Evolutionary conservation across 306 rosid genomes (phyloP).

Genomic region (Rubus parviflorus): DNA sequence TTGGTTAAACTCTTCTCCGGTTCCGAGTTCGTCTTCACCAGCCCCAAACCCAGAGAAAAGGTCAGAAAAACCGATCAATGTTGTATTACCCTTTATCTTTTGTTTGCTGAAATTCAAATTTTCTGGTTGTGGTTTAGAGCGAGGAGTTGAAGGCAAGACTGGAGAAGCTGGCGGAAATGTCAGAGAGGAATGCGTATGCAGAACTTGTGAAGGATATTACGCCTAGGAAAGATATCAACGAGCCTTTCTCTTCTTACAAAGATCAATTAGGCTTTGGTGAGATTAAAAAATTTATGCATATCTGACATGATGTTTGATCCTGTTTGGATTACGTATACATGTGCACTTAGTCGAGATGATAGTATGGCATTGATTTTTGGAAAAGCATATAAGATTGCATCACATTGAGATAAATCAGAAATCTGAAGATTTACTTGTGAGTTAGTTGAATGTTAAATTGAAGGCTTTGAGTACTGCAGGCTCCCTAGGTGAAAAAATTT

Average conservation of each 20-base stretch:
- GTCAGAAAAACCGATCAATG: constrained; percentile 21
- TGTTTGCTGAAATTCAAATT: too few species aligned
- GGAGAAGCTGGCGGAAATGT: constrained; percentile 58
- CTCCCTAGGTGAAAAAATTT: too few species aligned
- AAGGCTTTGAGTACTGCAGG: too few species aligned
- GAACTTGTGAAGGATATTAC: constrained; percentile 84
- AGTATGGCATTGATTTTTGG: not conserved
- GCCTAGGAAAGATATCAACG: constrained; percentile 42
- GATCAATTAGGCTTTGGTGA: constrained; percentile 78
- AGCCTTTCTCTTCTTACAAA: constrained; percentile 91
- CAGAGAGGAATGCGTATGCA: constrained; percentile 81
- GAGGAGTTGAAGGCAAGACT: constrained; percentile 81
- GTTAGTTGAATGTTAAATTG: too few species aligned
- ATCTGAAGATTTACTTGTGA: too few species aligned
- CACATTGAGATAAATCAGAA: not conserved
- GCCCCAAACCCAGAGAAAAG: constrained; percentile 87
- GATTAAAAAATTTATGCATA: too few species aligned
- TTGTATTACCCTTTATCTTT: too few species aligned
- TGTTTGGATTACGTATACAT: not conserved
- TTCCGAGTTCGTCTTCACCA: constrained; percentile 47
- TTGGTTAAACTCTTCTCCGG: constrained; percentile 54
- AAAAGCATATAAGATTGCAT: not conserved
- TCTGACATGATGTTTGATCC: too few species aligned
- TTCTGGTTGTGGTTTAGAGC: constrained; percentile 39
- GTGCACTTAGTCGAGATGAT: not conserved